These are phyloP conservation scores for Cardamine resedifolia DNA, from an alignment of 345 rosid species.

Conservation along the genomic window DNA sequence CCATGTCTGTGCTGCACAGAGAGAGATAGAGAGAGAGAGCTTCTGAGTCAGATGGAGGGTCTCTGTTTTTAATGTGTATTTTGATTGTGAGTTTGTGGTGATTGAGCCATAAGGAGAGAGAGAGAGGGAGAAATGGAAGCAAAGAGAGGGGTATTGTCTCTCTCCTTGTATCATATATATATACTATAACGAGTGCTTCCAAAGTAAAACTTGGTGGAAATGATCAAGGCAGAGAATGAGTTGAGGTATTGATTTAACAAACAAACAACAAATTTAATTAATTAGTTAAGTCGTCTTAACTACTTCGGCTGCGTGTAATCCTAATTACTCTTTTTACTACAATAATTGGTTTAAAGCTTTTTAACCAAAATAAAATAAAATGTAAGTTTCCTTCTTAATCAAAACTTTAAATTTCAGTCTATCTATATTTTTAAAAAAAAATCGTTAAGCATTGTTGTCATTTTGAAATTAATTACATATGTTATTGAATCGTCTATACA, in stretches of 20 bases:
- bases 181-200: constrained; percentile 20
- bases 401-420: not conserved
- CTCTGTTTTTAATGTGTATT: not conserved
- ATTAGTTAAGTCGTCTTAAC: not conserved
- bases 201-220: constrained; percentile 7
- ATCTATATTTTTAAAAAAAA: not conserved
- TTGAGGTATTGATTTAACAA: not conserved
- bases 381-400: not conserved
- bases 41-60: constrained; percentile 12
- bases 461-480: not conserved
- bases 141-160: constrained; percentile 9
- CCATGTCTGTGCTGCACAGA: constrained; percentile 45
- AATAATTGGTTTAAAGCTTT: not conserved
- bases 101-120: constrained; percentile 20
- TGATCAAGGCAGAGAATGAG: constrained; percentile 20
- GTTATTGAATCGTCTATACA: too few species aligned
- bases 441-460: not conserved
- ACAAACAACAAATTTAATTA: not conserved
- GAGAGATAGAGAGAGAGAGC: not conserved
- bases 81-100: constrained; percentile 39
- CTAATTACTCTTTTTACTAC: too few species aligned
- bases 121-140: constrained; percentile 6
- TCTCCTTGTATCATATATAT: constrained; percentile 8
- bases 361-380: too few species aligned
- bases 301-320: not conserved